Conservation (phyloP, 2,329 filamentous ascomycete genomes). For the Penicillium capsulatum region DNA sequence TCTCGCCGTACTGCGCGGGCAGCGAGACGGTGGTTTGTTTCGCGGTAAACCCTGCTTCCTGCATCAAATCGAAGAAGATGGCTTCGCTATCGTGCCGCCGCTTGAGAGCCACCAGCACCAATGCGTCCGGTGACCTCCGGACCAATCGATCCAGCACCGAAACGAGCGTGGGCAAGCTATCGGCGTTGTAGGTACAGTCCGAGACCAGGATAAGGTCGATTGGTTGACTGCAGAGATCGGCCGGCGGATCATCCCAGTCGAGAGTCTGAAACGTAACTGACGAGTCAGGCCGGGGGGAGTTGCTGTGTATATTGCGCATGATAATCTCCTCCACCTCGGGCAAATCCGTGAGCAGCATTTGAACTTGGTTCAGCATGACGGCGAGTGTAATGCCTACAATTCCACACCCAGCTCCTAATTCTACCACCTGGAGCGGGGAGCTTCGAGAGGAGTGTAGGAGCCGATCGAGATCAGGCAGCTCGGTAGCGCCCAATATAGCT, state of each 20-base stretch:
- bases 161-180: constrained; percentile 62
- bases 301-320: constrained; percentile 50
- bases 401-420: constrained; percentile 65
- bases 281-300: constrained; percentile 43
- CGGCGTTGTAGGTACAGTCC: constrained; percentile 70
- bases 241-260: constrained; percentile 59
- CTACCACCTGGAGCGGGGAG: constrained; percentile 50
- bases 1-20: constrained; percentile 35
- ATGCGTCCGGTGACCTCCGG: constrained; percentile 45
- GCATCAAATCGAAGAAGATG: constrained; percentile 62
- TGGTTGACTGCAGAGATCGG: constrained; percentile 35
- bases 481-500: constrained; percentile 30
- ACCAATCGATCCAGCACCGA: constrained; percentile 51
- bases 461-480: constrained; percentile 31
- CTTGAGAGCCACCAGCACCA: constrained; percentile 62
- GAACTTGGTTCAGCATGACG: constrained; percentile 48
- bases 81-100: constrained; percentile 62
- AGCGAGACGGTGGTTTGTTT: constrained; percentile 33
- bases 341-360: constrained; percentile 62
- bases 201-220: constrained; percentile 62
- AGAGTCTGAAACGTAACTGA: constrained; percentile 50
- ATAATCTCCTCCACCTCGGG: constrained; percentile 61
- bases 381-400: constrained; percentile 64
- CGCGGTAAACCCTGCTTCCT: constrained; percentile 33
- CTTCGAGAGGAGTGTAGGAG: constrained; percentile 28